Evolutionary conservation across 768 basidiomycete species (phyloP).

Genomic region (Serendipita sp.): DNA sequence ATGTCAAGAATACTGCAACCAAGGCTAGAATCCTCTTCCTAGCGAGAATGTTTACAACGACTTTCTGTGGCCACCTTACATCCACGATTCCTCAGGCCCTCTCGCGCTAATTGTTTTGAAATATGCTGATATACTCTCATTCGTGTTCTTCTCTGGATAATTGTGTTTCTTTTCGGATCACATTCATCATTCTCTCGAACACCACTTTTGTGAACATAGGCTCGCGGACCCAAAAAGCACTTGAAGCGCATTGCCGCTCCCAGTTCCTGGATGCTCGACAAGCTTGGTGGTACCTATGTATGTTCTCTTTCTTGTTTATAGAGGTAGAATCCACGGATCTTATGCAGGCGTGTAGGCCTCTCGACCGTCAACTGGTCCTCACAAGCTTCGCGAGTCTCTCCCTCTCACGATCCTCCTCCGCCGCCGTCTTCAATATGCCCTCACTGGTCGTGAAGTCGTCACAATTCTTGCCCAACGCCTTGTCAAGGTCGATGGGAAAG

Average conservation of each 20-base stretch:
- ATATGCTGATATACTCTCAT: neutral
- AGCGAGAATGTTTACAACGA: neutral
- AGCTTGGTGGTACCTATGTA: conserved; percentile 88
- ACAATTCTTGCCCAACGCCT: conserved; percentile 89
- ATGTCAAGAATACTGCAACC: neutral
- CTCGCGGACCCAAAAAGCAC: conserved; percentile 97
- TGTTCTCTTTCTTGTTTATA: conserved; percentile 18
- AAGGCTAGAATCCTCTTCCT: neutral
- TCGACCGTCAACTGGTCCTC: conserved; percentile 93
- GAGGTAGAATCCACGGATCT: neutral
- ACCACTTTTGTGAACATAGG: conserved; percentile 31
- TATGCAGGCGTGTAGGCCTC: conserved; percentile 45
- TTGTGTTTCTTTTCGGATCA: neutral
- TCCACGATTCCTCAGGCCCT: neutral
- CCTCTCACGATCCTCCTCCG: conserved; percentile 95
- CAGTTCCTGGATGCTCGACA: conserved; percentile 99
- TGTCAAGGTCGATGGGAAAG: conserved; percentile 97
- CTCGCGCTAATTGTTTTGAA: neutral
- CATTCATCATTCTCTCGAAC: neutral
- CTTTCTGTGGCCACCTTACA: neutral
- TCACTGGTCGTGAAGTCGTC: conserved; percentile 91
- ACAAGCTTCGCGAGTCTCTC: conserved; percentile 96
- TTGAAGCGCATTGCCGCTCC: conserved; percentile 95
- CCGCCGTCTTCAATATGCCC: conserved; percentile 97
- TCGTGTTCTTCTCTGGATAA: neutral